These are phyloP conservation scores for Allodekkera sacchari DNA, from an alignment of 805 yeast species.

Conservation along the genomic window DNA sequence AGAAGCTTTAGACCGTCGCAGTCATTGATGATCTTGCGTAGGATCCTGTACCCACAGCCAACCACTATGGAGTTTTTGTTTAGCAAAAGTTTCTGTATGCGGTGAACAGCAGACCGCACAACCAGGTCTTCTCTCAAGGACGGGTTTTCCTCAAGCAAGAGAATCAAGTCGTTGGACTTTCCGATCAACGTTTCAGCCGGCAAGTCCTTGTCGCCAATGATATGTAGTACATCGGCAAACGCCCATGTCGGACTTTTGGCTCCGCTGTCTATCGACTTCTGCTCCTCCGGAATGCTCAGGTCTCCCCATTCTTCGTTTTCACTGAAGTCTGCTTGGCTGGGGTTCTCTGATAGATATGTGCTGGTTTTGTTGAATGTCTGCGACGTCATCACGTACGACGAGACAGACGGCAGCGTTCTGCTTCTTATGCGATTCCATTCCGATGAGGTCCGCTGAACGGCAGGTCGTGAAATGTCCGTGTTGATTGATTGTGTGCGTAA, in stretches of 20 bases:
- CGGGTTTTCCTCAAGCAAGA: conserved; percentile 48
- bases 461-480: too few relatives aligned
- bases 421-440: conserved; percentile 15
- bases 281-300: not conserved
- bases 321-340: too few relatives aligned
- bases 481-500: too few relatives aligned
- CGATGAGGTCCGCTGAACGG: too few relatives aligned
- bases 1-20: conserved; percentile 32
- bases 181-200: conserved; percentile 43
- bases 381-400: too few relatives aligned
- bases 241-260: conserved; percentile 48
- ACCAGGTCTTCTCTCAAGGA: conserved; percentile 56
- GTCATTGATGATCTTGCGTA: conserved; percentile 55
- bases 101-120: conserved; percentile 43
- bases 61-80: conserved; percentile 48
- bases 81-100: conserved; percentile 47
- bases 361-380: too few relatives aligned
- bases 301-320: not conserved
- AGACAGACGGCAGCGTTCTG: conserved; percentile 12
- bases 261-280: not conserved
- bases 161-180: conserved; percentile 59
- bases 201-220: conserved; percentile 42
- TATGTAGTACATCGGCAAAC: conserved; percentile 52
- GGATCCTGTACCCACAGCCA: conserved; percentile 68
- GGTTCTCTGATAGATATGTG: too few relatives aligned